These are phyloP conservation scores for Xenoacremonium recifei DNA, from an alignment of 2,329 filamentous ascomycete species.

Conservation along the genomic window DNA sequence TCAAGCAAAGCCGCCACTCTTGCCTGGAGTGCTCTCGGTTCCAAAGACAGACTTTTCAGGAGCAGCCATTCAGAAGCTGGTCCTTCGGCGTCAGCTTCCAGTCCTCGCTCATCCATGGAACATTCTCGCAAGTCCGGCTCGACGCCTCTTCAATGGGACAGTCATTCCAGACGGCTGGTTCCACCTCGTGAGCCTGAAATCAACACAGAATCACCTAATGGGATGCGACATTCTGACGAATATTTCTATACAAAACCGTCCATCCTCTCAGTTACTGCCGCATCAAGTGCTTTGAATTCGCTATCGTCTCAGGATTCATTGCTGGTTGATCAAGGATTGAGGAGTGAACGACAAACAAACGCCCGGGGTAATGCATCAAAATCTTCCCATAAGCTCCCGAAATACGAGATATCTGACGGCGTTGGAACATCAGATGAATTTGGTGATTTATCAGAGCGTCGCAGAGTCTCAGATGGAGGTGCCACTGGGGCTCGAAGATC, in stretches of 20 bases:
- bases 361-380: slow-evolving; percentile 9
- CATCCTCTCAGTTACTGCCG: slow-evolving; percentile 53
- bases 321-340: slow-evolving; percentile 14
- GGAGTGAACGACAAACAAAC: slow-evolving; percentile 15
- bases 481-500: slow-evolving; percentile 15
- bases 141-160: slow-evolving; percentile 51
- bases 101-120: slow-evolving; percentile 30
- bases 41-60: slow-evolving; percentile 35
- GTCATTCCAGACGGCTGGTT: slow-evolving; percentile 52
- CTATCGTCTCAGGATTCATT: slow-evolving; percentile 24
- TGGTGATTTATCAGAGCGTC: slow-evolving; percentile 18
- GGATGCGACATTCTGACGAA: slow-evolving; percentile 40
- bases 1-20: slow-evolving; percentile 64
- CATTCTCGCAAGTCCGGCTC: slow-evolving; percentile 27
- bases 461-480: slow-evolving; percentile 11
- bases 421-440: slow-evolving; percentile 19
- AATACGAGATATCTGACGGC: slow-evolving; percentile 12
- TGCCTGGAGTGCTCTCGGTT: slow-evolving; percentile 54
- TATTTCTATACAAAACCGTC: slow-evolving; percentile 39
- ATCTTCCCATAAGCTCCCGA: slow-evolving; percentile 15
- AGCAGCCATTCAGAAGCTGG: slow-evolving; percentile 22
- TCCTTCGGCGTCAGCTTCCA: slow-evolving; percentile 15
- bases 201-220: slow-evolving; percentile 28
- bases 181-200: slow-evolving; percentile 34
- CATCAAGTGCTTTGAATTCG: slow-evolving; percentile 52